Conservation (phyloP, 768 basidiomycete genomes). For the Cystofilobasidium capitatum region DNA sequence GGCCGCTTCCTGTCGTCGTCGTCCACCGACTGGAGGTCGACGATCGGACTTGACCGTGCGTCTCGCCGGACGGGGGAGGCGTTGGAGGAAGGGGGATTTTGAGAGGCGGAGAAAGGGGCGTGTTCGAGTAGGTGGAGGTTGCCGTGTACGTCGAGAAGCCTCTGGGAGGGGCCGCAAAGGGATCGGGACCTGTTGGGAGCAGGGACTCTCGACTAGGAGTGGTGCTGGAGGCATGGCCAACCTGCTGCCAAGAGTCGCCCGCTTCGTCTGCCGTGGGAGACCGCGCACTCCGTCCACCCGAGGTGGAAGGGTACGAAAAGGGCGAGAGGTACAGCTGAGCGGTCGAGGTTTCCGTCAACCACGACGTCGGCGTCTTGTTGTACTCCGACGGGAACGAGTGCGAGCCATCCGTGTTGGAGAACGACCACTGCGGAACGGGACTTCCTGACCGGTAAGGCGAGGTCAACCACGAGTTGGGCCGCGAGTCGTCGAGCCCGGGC, state of each 20-base stretch:
- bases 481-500: not conserved
- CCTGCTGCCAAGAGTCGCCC: not conserved
- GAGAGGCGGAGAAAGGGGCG: constrained; percentile 7
- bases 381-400: not conserved
- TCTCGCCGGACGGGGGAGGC: not conserved
- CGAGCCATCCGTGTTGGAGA: not conserved
- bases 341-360: not conserved
- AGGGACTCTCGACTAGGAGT: not conserved
- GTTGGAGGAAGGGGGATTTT: constrained; percentile 4
- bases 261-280: not conserved
- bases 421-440: not conserved
- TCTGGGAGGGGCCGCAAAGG: not conserved
- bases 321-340: not conserved
- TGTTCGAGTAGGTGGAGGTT: not conserved
- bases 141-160: not conserved
- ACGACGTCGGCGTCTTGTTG: not conserved
- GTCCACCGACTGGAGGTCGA: not conserved
- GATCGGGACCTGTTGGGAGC: not conserved
- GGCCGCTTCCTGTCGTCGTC: not conserved
- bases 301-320: not conserved
- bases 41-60: not conserved
- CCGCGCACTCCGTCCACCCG: not conserved
- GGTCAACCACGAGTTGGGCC: constrained; percentile 14
- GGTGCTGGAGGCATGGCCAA: not conserved
- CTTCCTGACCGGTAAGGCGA: not conserved